Evolutionary conservation across 176 grass and related monocot species (phyloP).

Genomic region (Tillandsia leiboldiana): DNA sequence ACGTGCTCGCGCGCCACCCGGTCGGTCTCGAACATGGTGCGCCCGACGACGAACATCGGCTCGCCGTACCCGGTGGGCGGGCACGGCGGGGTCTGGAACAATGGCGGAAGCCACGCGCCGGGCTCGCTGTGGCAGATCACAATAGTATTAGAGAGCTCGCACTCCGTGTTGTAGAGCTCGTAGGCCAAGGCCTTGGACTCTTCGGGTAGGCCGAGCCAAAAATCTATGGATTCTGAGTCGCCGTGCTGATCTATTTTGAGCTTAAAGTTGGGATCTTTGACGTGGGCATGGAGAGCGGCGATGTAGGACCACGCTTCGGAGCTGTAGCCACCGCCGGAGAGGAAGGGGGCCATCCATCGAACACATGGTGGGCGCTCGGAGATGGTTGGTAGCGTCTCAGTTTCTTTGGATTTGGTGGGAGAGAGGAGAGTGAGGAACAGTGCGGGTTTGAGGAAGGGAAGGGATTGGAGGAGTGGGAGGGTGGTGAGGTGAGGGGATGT

Average conservation of each 20-base stretch:
- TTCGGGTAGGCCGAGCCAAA: constrained; percentile 57
- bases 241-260: constrained; percentile 50
- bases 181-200: constrained; percentile 32
- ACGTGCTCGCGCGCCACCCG: constrained; percentile 47
- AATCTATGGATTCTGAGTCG: constrained; percentile 46
- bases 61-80: constrained; percentile 48
- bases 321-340: constrained; percentile 61
- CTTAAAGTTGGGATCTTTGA: constrained; percentile 12
- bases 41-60: constrained; percentile 39
- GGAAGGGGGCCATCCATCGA: constrained; percentile 78
- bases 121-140: constrained; percentile 76
- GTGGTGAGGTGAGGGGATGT: not conserved
- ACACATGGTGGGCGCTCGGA: constrained; percentile 52
- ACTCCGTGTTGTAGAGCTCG: constrained; percentile 31
- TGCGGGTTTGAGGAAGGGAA: not conserved
- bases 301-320: constrained; percentile 73
- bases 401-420: not conserved
- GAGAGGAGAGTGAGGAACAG: constrained; percentile 5
- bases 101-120: constrained; percentile 50
- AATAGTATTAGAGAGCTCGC: constrained; percentile 26
- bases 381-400: not conserved
- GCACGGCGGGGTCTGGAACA: constrained; percentile 50
- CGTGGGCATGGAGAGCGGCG: constrained; percentile 15
- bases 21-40: constrained; percentile 77
- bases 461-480: not conserved